Percentiles rank a stretch among this genome's conserved stretches.
phyloP scores from a whole-genome alignment of 2,329 filamentous ascomycete species.

The Ophiostoma pallidulum region DNA sequence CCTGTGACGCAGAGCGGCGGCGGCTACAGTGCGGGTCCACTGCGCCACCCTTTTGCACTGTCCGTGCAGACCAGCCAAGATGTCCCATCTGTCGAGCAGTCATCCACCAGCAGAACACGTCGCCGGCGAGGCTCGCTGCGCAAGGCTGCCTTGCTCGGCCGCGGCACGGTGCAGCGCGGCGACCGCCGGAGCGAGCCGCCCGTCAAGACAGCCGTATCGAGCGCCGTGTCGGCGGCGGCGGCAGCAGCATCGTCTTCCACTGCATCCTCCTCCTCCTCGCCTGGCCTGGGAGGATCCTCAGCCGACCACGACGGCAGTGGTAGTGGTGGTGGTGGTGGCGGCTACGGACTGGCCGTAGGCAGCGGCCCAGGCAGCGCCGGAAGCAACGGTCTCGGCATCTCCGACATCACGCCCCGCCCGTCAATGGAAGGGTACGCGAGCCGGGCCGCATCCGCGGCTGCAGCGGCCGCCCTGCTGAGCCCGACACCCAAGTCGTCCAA shows the following conservation, averaged over 20 bases:
- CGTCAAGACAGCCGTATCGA: background rate
- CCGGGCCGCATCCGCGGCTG: conserved; percentile 18
- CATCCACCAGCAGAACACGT: conserved; percentile 42
- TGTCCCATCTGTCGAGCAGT: background rate
- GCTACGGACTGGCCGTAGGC: conserved; percentile 9
- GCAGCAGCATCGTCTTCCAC: conserved; percentile 1
- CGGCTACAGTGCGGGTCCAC: conserved; percentile 18
- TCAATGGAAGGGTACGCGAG: conserved; percentile 38
- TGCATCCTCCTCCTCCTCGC: background rate
- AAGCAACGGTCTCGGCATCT: conserved; percentile 33
- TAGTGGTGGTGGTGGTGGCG: conserved; percentile 10
- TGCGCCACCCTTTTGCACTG: background rate
- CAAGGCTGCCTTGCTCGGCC: conserved; percentile 76
- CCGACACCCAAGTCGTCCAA: conserved; percentile 10
- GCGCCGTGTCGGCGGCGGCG: background rate
- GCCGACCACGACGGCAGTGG: conserved; percentile 13
- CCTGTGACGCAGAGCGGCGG: conserved; percentile 5
- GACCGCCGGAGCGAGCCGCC: conserved; percentile 33
- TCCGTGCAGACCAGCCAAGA: conserved; percentile 17
- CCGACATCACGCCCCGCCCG: conserved; percentile 36
- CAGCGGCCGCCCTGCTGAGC: conserved; percentile 5
- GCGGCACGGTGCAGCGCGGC: conserved; percentile 50
- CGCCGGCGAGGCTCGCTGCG: conserved; percentile 75
- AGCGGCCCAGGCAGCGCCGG: conserved; percentile 10
- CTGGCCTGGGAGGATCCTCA: background rate